Percentiles rank a stretch among this genome's conserved stretches.
Conservation (phyloP, 2,329 filamentous ascomycete genomes). For the Cadophora malorum region DNA sequence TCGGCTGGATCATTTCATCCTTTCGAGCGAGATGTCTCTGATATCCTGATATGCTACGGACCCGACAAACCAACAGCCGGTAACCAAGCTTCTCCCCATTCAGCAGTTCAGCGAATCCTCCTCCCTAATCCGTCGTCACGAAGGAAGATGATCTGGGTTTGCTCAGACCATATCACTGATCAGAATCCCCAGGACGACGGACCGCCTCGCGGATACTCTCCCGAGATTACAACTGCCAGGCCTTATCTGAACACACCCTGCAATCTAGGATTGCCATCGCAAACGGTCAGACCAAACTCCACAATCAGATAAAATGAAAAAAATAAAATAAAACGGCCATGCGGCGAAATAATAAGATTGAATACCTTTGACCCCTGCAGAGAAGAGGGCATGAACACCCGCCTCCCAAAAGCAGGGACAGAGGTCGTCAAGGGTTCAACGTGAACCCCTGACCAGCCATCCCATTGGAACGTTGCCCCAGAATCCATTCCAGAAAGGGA, state of each 20-base stretch:
- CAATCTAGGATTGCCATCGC: conserved; percentile 13
- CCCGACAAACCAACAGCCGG: conserved; percentile 18
- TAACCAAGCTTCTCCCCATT: conserved; percentile 10
- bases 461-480: conserved; percentile 10
- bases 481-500: conserved; percentile 5
- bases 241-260: conserved; percentile 17
- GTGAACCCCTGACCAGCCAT: conserved; percentile 15
- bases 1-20: neutral
- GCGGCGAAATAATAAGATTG: neutral
- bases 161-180: conserved; percentile 4
- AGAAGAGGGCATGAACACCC: conserved; percentile 16
- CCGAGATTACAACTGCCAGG: conserved; percentile 20
- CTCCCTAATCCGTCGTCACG: conserved; percentile 13
- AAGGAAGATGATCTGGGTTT: conserved; percentile 8
- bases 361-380: conserved; percentile 2
- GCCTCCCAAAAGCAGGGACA: conserved; percentile 15
- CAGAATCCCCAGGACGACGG: conserved; percentile 17
- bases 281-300: neutral
- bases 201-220: conserved; percentile 21
- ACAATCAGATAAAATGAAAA: neutral
- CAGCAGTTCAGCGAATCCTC: neutral
- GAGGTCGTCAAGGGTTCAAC: neutral
- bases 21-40: neutral
- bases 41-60: neutral
- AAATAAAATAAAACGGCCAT: neutral